Evolutionary conservation across 2,329 filamentous ascomycete genomes (phyloP).

Genomic region (Juglanconis oblonga): DNA sequence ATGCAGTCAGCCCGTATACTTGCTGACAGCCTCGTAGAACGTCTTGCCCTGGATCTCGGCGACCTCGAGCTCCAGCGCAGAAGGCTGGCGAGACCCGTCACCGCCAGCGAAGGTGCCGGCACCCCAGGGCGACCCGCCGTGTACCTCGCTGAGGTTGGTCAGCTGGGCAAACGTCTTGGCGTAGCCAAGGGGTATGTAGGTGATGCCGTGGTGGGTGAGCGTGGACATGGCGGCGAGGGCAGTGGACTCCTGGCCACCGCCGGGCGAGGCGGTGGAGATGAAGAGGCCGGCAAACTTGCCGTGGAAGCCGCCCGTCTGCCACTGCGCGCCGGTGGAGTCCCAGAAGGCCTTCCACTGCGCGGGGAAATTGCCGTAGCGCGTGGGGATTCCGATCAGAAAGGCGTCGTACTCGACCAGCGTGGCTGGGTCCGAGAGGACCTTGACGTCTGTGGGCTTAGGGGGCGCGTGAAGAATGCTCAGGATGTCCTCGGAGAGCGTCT

Average conservation of each 20-base stretch:
- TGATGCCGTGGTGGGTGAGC: conserved; percentile 87
- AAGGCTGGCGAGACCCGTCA: conserved; percentile 83
- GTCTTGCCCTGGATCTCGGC: conserved; percentile 79
- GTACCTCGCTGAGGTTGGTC: conserved; percentile 71
- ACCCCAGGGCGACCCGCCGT: conserved; percentile 88
- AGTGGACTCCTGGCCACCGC: conserved; percentile 93
- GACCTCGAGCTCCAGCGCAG: conserved; percentile 70
- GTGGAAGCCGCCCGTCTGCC: conserved; percentile 71
- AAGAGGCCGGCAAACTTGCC: conserved; percentile 93
- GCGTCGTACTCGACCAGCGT: conserved; percentile 76
- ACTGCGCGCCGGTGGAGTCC: conserved; percentile 86
- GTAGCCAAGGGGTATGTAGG: conserved; percentile 95
- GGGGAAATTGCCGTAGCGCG: conserved; percentile 95
- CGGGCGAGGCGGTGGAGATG: conserved; percentile 77
- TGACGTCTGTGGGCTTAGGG: conserved; percentile 65
- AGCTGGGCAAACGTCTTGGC: conserved; percentile 71
- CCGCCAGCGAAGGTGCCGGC: conserved; percentile 80
- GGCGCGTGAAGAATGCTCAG: conserved; percentile 89
- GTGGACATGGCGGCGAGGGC: conserved; percentile 79
- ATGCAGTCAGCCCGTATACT: conserved; percentile 77
- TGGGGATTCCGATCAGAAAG: conserved; percentile 92
- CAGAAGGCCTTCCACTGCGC: conserved; percentile 93
- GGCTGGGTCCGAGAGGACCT: conserved; percentile 55
- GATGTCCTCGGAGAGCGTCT: conserved; percentile 84
- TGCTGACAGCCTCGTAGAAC: conserved; percentile 76